A percentile compares a stretch with the other conserved stretches of the same genome.
These are phyloP conservation scores for Cymbopogon citratus DNA, from an alignment of 176 grass and related monocot genomes.

Conservation along the genomic window DNA sequence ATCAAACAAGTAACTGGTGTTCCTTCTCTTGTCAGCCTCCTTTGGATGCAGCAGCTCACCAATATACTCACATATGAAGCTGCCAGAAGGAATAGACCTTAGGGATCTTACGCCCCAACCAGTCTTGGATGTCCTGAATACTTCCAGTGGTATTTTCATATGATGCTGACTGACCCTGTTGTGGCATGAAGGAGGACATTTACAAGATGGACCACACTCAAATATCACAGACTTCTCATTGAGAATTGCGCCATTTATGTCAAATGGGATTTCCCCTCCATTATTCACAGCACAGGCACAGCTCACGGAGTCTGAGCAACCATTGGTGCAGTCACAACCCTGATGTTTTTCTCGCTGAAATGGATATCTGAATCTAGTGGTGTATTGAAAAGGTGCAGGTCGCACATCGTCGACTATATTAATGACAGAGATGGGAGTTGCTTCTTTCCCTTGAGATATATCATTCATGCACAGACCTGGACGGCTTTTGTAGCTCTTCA, in stretches of 20 bases:
- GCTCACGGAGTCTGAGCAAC: constrained; percentile 45
- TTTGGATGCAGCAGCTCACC: constrained; percentile 48
- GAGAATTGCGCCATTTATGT: constrained; percentile 56
- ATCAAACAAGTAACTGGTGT: constrained; percentile 66
- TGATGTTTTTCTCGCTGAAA: constrained; percentile 26
- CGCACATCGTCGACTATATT: constrained; percentile 49
- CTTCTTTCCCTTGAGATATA: constrained; percentile 59
- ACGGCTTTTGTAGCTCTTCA: constrained; percentile 31
- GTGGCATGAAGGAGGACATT: constrained; percentile 54
- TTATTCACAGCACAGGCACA: constrained; percentile 65
- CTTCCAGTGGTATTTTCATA: constrained; percentile 63
- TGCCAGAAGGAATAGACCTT: constrained; percentile 64
- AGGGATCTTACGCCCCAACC: constrained; percentile 81
- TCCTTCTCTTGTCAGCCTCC: constrained; percentile 48
- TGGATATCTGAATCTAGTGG: constrained; percentile 45
- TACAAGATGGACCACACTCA: constrained; percentile 62
- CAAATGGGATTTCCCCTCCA: constrained; percentile 67
- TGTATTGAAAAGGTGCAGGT: constrained; percentile 46
- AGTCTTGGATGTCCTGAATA: constrained; percentile 61
- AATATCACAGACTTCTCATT: constrained; percentile 53
- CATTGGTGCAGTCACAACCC: constrained; percentile 55
- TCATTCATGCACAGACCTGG: constrained; percentile 45
- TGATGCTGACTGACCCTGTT: constrained; percentile 68
- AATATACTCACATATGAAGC: constrained; percentile 77
- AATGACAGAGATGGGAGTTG: constrained; percentile 52